phyloP scores from a whole-genome alignment of 2,329 filamentous ascomycete genomes.

The Neopestalotiopsis rosae region DNA sequence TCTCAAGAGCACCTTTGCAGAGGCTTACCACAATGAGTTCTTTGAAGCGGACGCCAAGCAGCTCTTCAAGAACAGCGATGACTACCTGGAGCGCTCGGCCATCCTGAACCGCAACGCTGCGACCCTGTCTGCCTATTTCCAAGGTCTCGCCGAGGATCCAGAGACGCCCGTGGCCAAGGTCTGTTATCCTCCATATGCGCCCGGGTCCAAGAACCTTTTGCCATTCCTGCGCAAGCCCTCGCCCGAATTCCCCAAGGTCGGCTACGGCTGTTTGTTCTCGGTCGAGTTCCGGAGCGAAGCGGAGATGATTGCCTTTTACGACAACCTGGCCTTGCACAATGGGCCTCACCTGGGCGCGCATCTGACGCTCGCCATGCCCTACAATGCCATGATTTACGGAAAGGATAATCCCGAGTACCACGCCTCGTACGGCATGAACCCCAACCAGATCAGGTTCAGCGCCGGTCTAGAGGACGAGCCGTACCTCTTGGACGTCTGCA shows the following conservation, averaged over 20 bases:
- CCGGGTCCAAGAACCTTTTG: slow-evolving; percentile 22
- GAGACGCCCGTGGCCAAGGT: slow-evolving; percentile 44
- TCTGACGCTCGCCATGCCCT: slow-evolving; percentile 53
- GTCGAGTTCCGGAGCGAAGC: slow-evolving; percentile 53
- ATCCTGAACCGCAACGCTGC: slow-evolving; percentile 50
- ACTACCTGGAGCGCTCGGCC: slow-evolving; percentile 46
- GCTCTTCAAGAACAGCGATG: slow-evolving; percentile 50
- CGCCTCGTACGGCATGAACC: slow-evolving; percentile 41
- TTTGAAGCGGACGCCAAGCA: slow-evolving; percentile 51
- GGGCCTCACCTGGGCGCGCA: slow-evolving; percentile 61
- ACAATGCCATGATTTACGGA: slow-evolving; percentile 50
- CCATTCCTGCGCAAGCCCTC: slow-evolving; percentile 42
- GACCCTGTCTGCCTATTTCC: slow-evolving; percentile 46
- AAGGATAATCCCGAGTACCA: slow-evolving; percentile 44
- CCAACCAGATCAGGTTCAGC: slow-evolving; percentile 50
- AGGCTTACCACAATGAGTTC: slow-evolving; percentile 49
- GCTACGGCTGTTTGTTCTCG: slow-evolving; percentile 60
- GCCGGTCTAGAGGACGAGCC: slow-evolving; percentile 52
- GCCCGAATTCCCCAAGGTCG: slow-evolving; percentile 51
- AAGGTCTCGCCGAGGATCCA: slow-evolving; percentile 34
- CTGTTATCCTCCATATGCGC: slow-evolving; percentile 46
- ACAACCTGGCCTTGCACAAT: slow-evolving; percentile 52
- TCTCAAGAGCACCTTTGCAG: slow-evolving; percentile 29
- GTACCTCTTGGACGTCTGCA: slow-evolving; percentile 40
- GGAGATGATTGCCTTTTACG: slow-evolving; percentile 52